These are phyloP conservation scores for Rossbeevera mucosa DNA, from an alignment of 768 basidiomycete species.

Conservation along the genomic window DNA sequence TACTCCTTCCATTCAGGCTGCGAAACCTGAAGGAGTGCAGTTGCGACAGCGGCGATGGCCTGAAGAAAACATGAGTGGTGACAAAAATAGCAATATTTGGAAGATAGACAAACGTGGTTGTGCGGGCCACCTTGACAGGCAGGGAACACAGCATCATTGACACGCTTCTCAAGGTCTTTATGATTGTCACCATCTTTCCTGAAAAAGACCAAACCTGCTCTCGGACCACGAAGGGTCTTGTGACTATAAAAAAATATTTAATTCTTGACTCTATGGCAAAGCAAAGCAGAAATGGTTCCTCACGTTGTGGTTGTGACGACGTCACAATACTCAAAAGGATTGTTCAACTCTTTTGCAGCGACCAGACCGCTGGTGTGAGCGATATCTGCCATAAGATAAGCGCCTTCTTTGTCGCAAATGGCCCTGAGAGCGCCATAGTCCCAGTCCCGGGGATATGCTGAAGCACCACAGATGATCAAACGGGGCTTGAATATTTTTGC, in stretches of 20 bases:
- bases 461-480: slow-evolving; percentile 95
- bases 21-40: slow-evolving; percentile 84
- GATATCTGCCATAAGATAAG: slow-evolving; percentile 94
- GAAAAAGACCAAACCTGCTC: slow-evolving; percentile 98
- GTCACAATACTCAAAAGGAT: slow-evolving; percentile 94
- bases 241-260: slow-evolving; percentile 49
- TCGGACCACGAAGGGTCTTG: slow-evolving; percentile 97
- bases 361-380: slow-evolving; percentile 96
- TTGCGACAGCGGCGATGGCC: slow-evolving; percentile 95
- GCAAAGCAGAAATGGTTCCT: slow-evolving; percentile 23
- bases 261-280: neutral
- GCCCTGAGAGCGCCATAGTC: slow-evolving; percentile 82
- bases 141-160: slow-evolving; percentile 98
- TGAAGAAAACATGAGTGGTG: slow-evolving; percentile 24
- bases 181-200: slow-evolving; percentile 80
- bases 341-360: slow-evolving; percentile 84
- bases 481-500: slow-evolving; percentile 95
- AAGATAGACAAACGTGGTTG: slow-evolving; percentile 70
- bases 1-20: slow-evolving; percentile 88
- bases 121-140: slow-evolving; percentile 99
- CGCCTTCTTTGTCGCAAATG: slow-evolving; percentile 82
- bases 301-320: slow-evolving; percentile 97
- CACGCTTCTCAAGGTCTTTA: slow-evolving; percentile 89
- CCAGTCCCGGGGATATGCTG: slow-evolving; percentile 98
- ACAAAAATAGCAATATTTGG: neutral